Conservation (phyloP, 2,329 filamentous ascomycete species). For the Polytolypa hystricis region DNA sequence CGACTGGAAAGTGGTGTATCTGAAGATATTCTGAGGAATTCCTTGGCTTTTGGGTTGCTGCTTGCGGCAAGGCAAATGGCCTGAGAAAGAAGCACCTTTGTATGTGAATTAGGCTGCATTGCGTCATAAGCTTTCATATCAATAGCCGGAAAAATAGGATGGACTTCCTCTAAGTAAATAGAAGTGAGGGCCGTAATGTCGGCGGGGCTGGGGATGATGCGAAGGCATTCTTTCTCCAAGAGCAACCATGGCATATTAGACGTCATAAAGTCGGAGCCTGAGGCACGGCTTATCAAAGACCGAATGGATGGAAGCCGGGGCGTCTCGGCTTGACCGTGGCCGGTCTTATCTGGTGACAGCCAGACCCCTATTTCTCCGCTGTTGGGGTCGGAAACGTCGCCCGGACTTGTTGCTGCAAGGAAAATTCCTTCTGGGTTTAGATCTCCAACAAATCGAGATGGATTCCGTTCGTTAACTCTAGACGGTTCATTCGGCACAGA, state of each 20-base stretch:
- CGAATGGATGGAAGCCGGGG: too few species aligned
- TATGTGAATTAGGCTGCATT: slow-evolving; percentile 16
- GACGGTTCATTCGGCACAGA: not conserved
- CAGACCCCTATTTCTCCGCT: slow-evolving; percentile 48
- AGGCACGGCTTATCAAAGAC: too few species aligned
- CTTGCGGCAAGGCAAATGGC: slow-evolving; percentile 46
- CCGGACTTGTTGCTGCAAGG: slow-evolving; percentile 41
- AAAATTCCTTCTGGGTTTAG: slow-evolving; percentile 51
- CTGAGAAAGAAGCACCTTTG: slow-evolving; percentile 38
- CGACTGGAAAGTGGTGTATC: slow-evolving; percentile 9
- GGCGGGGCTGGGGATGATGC: slow-evolving; percentile 29
- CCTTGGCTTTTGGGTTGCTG: slow-evolving; percentile 37
- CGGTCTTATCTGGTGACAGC: too few species aligned
- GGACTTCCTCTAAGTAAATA: slow-evolving; percentile 43
- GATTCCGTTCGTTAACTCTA: not conserved
- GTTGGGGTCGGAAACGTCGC: slow-evolving; percentile 31
- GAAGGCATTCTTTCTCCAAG: not conserved
- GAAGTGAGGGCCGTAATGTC: slow-evolving; percentile 38
- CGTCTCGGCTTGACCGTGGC: slow-evolving; percentile 7
- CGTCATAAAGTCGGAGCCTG: too few species aligned
- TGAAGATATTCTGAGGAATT: slow-evolving; percentile 25
- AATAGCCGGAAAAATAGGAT: slow-evolving; percentile 46
- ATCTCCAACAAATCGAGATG: slow-evolving; percentile 39
- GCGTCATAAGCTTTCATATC: slow-evolving; percentile 19
- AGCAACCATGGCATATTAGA: not conserved